Evolutionary conservation across 306 rosid genomes (phyloP).

Genomic region (Vachellia pachyceras): DNA sequence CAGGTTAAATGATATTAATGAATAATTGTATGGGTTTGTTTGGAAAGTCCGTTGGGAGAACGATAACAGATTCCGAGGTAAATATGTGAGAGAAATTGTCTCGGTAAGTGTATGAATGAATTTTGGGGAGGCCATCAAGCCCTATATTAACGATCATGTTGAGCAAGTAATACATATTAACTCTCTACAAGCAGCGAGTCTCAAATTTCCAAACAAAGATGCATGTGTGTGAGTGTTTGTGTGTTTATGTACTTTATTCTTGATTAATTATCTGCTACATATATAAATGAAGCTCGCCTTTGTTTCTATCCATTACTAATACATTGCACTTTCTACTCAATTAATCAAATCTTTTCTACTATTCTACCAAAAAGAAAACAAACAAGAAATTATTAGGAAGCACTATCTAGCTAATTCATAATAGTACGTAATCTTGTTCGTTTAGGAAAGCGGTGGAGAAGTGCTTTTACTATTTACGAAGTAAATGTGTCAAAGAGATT

Average conservation of each 20-base stretch:
- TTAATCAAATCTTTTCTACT: background rate
- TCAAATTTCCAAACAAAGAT: background rate
- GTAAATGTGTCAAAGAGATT: too few species aligned
- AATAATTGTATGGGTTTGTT: background rate
- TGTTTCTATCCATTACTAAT: background rate
- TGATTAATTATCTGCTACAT: too few species aligned
- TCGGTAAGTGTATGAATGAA: too few species aligned
- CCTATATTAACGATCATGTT: too few species aligned
- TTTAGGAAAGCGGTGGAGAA: too few species aligned
- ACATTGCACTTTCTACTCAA: background rate
- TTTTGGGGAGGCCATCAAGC: too few species aligned
- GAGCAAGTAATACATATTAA: background rate
- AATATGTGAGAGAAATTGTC: too few species aligned
- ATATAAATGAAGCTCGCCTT: background rate
- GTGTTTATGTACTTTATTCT: too few species aligned
- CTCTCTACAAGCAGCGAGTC: background rate
- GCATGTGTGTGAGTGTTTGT: background rate
- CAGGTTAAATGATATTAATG: background rate
- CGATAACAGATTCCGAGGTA: too few species aligned
- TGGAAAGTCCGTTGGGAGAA: too few species aligned
- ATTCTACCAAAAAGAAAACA: background rate
- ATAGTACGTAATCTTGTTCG: background rate
- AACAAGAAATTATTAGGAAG: background rate
- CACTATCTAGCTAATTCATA: background rate
- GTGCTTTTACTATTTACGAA: too few species aligned